Conservation (phyloP, 257 asterid species). For the Eustoma russellianum region DNA sequence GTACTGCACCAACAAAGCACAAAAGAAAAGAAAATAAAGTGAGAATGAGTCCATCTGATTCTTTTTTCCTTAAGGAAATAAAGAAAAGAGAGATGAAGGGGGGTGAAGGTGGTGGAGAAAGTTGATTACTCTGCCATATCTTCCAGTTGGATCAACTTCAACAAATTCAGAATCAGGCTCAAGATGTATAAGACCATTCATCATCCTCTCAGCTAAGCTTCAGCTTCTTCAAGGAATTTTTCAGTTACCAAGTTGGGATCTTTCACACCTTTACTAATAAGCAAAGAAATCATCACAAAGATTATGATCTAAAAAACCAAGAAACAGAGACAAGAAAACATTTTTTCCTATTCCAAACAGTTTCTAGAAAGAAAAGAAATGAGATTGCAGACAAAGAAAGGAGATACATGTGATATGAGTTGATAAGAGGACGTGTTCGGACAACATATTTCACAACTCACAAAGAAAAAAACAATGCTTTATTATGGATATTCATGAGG, state of each 20-base stretch:
- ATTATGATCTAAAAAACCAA: slow-evolving; percentile 5
- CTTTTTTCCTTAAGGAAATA: neutral
- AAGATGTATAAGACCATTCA: slow-evolving; percentile 28
- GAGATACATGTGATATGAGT: neutral
- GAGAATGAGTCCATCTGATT: too few relatives aligned
- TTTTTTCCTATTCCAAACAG: neutral
- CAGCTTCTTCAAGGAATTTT: neutral
- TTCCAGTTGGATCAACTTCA: slow-evolving; percentile 51
- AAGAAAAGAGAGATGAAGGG: neutral
- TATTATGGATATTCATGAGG: neutral
- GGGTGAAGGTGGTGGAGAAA: neutral
- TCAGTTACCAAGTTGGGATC: neutral
- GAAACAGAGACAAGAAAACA: neutral
- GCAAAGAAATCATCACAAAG: slow-evolving; percentile 10
- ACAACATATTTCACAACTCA: slow-evolving; percentile 15
- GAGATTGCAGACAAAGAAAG: slow-evolving; percentile 9
- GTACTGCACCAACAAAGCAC: slow-evolving; percentile 22
- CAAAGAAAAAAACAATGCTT: neutral
- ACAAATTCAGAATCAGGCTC: slow-evolving; percentile 38
- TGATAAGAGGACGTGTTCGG: slow-evolving; percentile 3
- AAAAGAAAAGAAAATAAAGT: neutral
- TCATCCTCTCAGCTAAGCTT: slow-evolving; percentile 10
- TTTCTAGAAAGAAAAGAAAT: neutral
- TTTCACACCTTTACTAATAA: slow-evolving; percentile 5
- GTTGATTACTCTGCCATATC: slow-evolving; percentile 41